Base-by-base conservation (phyloP, 192 early-diverging fungal species). In the Mortierella claussenii region DNA sequence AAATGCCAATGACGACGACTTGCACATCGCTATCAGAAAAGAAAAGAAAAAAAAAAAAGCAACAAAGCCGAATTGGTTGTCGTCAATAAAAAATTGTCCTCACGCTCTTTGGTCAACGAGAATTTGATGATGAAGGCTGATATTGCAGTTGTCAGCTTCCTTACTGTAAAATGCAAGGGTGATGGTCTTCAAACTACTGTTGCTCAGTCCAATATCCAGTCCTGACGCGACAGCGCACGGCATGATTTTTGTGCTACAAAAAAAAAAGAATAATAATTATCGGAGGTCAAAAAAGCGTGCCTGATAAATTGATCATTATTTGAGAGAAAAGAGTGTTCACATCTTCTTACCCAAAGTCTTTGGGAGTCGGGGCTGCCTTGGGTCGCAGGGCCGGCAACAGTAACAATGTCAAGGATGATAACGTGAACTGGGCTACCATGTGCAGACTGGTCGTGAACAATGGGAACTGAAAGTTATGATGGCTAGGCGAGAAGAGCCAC, bases 161-260 rank as follows among this genome's bases (percentile, higher is more conserved):
- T 47, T 65, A 80, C 90, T 98, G 82, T 96, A 95, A 68, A 98
- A 97, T 1, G 94, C 89, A 34, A 98, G 87, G 10, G 96, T 91
- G 30, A 98, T 94, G 37, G 88, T 88, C 80, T 92, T 91, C 58
- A 98, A 65, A 48, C 90, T 92, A 10, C 90, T 83, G 68, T 97
- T 98, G 65, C 94, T 94, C 33, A 98, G 75, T 3, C 95, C 96
- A 63, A 97, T 91, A 68, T 98, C 96, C 79, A 96, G 63, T 23
- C 93, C 93, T 2, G 95, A 93, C 0, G 96, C 92, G 10, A 96
- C 51, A 30, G 91, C 94, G 70, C 95, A 96, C 0, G 96, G 96
- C 7, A 97, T 78, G 6, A 93, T 90, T 54, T 91, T 91, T 27
- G 82, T 87, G 20, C 85, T 86, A 71, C 0, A 54, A 55, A 47